phyloP scores from a whole-genome alignment of 495 filamentous ascomycete species.

The Neurospora pannonica region DNA sequence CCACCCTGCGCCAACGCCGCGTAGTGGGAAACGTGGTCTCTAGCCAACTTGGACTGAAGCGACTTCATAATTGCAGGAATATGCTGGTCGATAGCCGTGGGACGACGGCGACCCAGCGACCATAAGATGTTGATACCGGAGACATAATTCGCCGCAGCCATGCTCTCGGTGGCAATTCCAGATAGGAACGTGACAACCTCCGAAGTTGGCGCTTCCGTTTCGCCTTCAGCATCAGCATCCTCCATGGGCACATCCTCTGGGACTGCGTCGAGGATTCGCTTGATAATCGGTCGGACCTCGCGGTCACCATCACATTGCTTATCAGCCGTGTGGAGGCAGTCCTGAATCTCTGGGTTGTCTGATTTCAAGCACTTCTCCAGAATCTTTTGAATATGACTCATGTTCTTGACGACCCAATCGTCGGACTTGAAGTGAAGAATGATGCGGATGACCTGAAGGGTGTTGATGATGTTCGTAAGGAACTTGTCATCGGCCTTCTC shows the following conservation, averaged over 20 bases:
- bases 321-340: conserved; percentile 69
- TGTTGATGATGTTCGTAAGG: conserved; percentile 79
- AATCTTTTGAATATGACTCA: conserved; percentile 71
- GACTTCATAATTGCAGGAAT: conserved; percentile 86
- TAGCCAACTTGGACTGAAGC: conserved; percentile 81
- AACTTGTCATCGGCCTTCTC: conserved; percentile 78
- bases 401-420: conserved; percentile 76
- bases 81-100: conserved; percentile 79
- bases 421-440: conserved; percentile 77
- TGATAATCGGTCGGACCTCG: conserved; percentile 58
- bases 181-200: conserved; percentile 79
- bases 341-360: conserved; percentile 83
- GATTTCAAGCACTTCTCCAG: conserved; percentile 82
- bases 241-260: conserved; percentile 82
- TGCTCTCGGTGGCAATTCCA: conserved; percentile 67
- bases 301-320: conserved; percentile 53
- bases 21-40: conserved; percentile 81
- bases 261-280: conserved; percentile 78
- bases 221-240: conserved; percentile 79
- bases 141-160: conserved; percentile 68
- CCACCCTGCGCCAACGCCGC: conserved; percentile 39
- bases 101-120: conserved; percentile 76
- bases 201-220: conserved; percentile 55
- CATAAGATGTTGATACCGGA: conserved; percentile 86
- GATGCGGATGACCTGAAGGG: conserved; percentile 79